Evolutionary conservation across 139 green algal genomes (phyloP), one percentile per base, ranked within the genome.

Genomic region (Chlamydomonas sp.): DNA sequence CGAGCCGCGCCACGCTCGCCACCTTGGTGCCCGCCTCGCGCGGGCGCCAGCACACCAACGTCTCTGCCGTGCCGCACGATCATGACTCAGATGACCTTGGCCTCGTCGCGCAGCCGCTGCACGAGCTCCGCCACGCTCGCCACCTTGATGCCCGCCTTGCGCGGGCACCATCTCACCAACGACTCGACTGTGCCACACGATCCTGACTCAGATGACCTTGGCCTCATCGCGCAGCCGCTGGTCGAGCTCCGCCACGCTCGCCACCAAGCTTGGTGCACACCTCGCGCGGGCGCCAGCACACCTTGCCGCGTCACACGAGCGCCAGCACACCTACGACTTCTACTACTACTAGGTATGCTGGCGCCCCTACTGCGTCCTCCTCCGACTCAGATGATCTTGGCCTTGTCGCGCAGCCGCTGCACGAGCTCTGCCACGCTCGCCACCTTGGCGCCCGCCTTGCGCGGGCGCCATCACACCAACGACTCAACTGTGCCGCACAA

Each of bases 361-460:
- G n/a, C n/a, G n/a, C n/a, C n/a, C n/a, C n/a, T n/a, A n/a, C n/a
- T n/a, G n/a, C n/a, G n/a, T n/a, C n/a, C n/a, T n/a, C 47, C 22
- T 57, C 47, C 16, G 22, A 16, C 47, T 57, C 22, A 64, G 24
- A 66, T 13, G 31, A 66, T 5, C 59, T 43, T 39, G 31, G 59
- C 59, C 29, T 66, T 39, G 10, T 24, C 35, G 22, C 39, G 8
- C 29, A 54, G 38, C 2, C 63, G 38, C 5, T 54, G 48, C 30
- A 72, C 39, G 24, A 72, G 48, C 31, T 65, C 66, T n/a, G 13
- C 66, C 54, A 68, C 50, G n/a, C 28, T 58, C 24, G 35, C 57
- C 28, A 64, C 68, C 34, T 57, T 28, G 48, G 13, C 35, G 24
- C 48, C 49, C 6, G 31, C 48, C 30, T 72, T 31, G 30, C 30